Base-by-base conservation (phyloP, 2,329 filamentous ascomycete genomes). In the Aspergillus pseudoterreus region DNA sequence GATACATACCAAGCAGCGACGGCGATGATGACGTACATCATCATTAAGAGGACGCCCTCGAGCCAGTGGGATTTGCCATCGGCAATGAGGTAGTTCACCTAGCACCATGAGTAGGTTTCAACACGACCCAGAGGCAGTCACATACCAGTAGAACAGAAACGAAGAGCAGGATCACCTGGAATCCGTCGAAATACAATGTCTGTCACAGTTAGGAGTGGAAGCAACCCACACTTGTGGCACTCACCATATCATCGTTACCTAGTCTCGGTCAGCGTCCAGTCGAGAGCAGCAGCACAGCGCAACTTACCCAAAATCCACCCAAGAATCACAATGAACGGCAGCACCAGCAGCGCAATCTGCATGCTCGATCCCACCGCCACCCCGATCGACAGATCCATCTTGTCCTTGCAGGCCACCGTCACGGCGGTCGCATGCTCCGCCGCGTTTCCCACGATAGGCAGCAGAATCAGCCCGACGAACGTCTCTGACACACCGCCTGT, bases 131-230 rank as follows among this genome's bases (percentile, higher is more conserved):
- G 8, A 22, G 32, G 9, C 2, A n/a, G 19, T 6, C 6, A 11
- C 9, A 46, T 63, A 71, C 75, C 53, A 78, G 58, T 24, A 78
- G 62, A 17, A 78, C 72, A n/a, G 74, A 70, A 21, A 85, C 78
- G 53, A 86, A 85, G 1, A 85, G 68, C 1, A 82, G 71, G 2
- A 78, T 87, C 12, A 96, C 85, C 73, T 96, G 90, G 76, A 96
- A 96, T 1, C 85, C 85, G 65, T 95, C 90, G 67, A 96, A 94
- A 68, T 86, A 86, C 4, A 95, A 80, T 17, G 85, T 89, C 70
- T 71, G 46, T 22, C 19, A 12, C 39, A 3, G 39, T 42, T 24
- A 45, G 21, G 53, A 64, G 57, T 54, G 43, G 36, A 15, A 12
- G 8, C 14, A 32, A 19, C 14, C 17, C 2, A 10, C 24, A 33